These are phyloP conservation scores for Eutreptiella sp. DNA, from an alignment of 208 protist genomes.

Conservation along the genomic window DNA sequence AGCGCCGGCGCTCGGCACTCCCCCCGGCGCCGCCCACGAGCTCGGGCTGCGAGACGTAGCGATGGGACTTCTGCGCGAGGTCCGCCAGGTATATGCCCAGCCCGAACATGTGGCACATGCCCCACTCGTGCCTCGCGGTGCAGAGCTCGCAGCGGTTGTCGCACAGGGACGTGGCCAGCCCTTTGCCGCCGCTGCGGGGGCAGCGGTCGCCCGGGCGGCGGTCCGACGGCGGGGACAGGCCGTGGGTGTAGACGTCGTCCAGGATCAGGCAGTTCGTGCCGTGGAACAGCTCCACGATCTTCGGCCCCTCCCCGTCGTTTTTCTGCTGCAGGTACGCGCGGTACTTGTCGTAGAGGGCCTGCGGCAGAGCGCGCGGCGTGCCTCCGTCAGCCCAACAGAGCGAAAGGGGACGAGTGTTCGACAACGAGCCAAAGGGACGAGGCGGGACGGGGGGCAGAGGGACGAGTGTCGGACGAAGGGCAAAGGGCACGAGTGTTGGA, in stretches of 20 bases:
- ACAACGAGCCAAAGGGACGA: no score
- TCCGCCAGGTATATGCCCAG: conserved; percentile 6
- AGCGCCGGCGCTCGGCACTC: not conserved
- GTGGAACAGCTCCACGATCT: conserved; percentile 10
- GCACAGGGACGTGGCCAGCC: conserved; percentile 6
- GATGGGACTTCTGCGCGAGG: not conserved
- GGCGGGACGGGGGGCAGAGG: no score
- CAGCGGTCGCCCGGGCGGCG: not conserved
- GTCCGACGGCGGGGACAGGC: not conserved
- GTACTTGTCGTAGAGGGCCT: no score
- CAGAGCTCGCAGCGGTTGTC: not conserved
- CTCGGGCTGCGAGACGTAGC: no score
- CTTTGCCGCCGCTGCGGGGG: not conserved
- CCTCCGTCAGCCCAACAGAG: no score
- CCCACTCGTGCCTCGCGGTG: conserved; percentile 1
- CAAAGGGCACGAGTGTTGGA: no score
- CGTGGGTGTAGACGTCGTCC: not conserved
- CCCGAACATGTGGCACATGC: conserved; percentile 9
- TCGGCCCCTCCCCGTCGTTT: no score
- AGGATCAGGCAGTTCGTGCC: not conserved
- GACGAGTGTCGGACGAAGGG: no score
- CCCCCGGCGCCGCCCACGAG: no score
- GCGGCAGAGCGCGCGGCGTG: no score
- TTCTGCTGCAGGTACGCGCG: no score
- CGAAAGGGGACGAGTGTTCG: no score